These are phyloP conservation scores for Saccharomyces hybrid DNA, from an alignment of 1,139 yeast species.

Conservation along the genomic window DNA sequence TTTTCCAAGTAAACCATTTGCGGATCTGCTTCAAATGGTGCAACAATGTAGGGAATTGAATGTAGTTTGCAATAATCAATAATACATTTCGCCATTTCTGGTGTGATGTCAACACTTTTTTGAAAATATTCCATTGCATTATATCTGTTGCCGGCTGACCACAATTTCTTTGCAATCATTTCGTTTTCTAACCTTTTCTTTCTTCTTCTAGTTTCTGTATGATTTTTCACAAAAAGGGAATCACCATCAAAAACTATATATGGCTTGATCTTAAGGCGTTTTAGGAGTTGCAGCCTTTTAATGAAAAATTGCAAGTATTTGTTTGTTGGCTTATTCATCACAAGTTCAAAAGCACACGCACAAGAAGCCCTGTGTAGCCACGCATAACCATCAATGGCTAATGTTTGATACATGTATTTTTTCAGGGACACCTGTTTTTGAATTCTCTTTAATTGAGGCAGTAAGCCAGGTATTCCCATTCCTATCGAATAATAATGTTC, in stretches of 20 bases:
- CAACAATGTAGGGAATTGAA: slow-evolving; percentile 67
- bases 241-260: slow-evolving; percentile 93
- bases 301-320: slow-evolving; percentile 51
- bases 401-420: slow-evolving; percentile 56
- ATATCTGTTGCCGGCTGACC: slow-evolving; percentile 44
- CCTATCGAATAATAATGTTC: neutral
- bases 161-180: slow-evolving; percentile 42
- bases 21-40: slow-evolving; percentile 97
- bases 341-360: slow-evolving; percentile 75
- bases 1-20: slow-evolving; percentile 87
- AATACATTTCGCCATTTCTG: slow-evolving; percentile 79
- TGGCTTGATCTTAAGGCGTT: slow-evolving; percentile 63
- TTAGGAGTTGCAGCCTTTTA: slow-evolving; percentile 57
- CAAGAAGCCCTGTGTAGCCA: slow-evolving; percentile 88
- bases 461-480: slow-evolving; percentile 75
- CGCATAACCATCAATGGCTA: slow-evolving; percentile 93
- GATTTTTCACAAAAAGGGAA: slow-evolving; percentile 64
- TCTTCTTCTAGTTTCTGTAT: slow-evolving; percentile 59
- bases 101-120: slow-evolving; percentile 81
- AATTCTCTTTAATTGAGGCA: slow-evolving; percentile 63
- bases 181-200: slow-evolving; percentile 48
- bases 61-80: slow-evolving; percentile 58
- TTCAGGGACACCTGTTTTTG: slow-evolving; percentile 51
- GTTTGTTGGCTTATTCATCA: slow-evolving; percentile 59
- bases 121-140: slow-evolving; percentile 60